Evolutionary conservation across 345 rosid genomes (phyloP), one percentile per base, ranked within the genome.

Genomic region (Corchorus olitorius): DNA sequence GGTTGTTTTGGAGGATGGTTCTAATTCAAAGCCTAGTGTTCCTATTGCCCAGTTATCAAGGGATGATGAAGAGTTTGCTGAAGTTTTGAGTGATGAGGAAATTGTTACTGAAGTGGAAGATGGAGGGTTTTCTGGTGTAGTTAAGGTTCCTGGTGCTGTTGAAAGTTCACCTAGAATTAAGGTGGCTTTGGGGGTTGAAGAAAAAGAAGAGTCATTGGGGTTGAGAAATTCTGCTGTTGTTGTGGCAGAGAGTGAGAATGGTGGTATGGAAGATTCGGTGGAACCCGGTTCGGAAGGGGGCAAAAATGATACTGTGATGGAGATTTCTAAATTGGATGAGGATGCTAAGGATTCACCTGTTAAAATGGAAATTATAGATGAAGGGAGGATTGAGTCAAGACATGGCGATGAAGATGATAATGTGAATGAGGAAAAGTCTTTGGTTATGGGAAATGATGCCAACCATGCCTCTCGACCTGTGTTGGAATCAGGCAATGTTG

Each of bases 41-140:
- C 97, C 94, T 6, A 67, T 91, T 74, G 96, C 96, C 0, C 79
- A 79, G 65, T 79, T 91, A 87, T 91, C 96, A 16, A 54, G 88
- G 67, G 91, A 94, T 53, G 93, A 87, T 76, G 97, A 89, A 76
- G 89, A 77, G 2, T 66, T 63, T 65, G 83, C 86, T 41, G 86
- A 20, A 52, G 78, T 68, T 60, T 58, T 79, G 53, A 78, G 75
- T 65, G 87, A 61, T 72, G 91, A 82, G 16, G 88, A 75, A 35
- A 8, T 54, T 33, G 75, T 5, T 73, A 79, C 83, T 75, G 87
- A 81, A 15, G 82, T 8, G 69, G 79, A 83, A 50, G 82, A 84
- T 45, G 78, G 65, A 34, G 75, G 15, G 34, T 59, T 82, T 69
- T 76, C 81, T 6, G 75, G 75, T 63, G 79, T 74, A 66, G 79